Conservation (phyloP, 768 basidiomycete species). For the Xerocomellus amylosporus region DNA sequence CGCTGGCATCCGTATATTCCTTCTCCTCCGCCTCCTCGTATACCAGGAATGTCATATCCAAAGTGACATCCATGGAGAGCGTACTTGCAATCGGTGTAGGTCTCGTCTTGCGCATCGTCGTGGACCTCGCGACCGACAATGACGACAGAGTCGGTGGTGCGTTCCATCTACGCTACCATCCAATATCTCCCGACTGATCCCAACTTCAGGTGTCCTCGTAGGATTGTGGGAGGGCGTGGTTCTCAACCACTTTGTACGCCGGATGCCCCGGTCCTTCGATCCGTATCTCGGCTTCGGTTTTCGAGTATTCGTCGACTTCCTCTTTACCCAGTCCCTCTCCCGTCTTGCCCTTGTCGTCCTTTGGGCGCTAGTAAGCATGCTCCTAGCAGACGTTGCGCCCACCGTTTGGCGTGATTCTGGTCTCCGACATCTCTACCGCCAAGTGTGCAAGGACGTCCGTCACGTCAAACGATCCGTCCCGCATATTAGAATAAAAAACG, state of each 20-base stretch:
- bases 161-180: constrained; percentile 6
- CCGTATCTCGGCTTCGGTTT: constrained; percentile 67
- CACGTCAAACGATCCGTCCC: constrained; percentile 32
- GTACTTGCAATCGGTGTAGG: constrained; percentile 66
- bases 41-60: constrained; percentile 27
- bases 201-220: constrained; percentile 55
- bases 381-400: constrained; percentile 51
- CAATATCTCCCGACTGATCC: background rate
- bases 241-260: constrained; percentile 66
- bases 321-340: constrained; percentile 55
- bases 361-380: constrained; percentile 52
- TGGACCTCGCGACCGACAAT: constrained; percentile 46
- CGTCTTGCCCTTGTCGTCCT: constrained; percentile 47
- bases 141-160: constrained; percentile 31
- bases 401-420: constrained; percentile 45
- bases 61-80: constrained; percentile 57
- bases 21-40: constrained; percentile 26
- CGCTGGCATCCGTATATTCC: constrained; percentile 32
- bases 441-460: constrained; percentile 35
- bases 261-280: constrained; percentile 62
- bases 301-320: constrained; percentile 69
- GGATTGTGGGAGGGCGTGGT: constrained; percentile 81
- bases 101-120: constrained; percentile 59
- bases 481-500: constrained; percentile 32
- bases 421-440: constrained; percentile 35